Base-by-base conservation (phyloP, 2,329 filamentous ascomycete species). In the Cladosporium sp. region DNA sequence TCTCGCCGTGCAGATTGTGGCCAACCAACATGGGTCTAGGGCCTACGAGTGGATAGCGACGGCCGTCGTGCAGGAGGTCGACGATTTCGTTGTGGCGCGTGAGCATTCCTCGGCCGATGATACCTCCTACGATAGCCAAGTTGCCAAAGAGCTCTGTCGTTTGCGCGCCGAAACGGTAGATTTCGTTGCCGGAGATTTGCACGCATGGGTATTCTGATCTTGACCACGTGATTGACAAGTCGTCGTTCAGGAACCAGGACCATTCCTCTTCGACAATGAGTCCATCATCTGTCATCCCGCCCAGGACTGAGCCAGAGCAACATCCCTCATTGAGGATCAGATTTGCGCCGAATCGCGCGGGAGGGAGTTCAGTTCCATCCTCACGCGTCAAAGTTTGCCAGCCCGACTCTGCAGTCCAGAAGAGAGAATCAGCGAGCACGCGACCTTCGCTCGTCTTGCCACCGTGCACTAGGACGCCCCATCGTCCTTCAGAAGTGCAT, bases 1-100 rank as follows among this genome's bases (percentile, higher is more conserved):
- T 59, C 15, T 77, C 68, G 25, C 71, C 60, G 22, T 70, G 69
- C 1, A 77, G 68, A 4, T 82, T 82, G 49, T 83, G 78, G 2
- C 91, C 89, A 43, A 89, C 74, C 43, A 95, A 75, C 5, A 95
- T 73, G 11, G 88, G 88, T 20, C 39, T 25, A 6, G 27, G 13
- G 11, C 39, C 39, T 4, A 42, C 39, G 11, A 42, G 12, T 7
- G 22, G 39, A 30, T 27, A 42, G 6, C 27, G 12, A 15, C 22
- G 6, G 6, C 22, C 22, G 13, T 12, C 22, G 4, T 42, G 13
- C 18, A 35, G 16, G 7, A 35, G 12, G 13, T 27, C 22, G 43
- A 80, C 62, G 12, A 86, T 72, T 59, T 86, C 83, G 33, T 77
- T 69, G n/a, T 72, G 62, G 20, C 67, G 63, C 2, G 63, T 62